Conservation (phyloP, 345 rosid species). For the Rhodamnia argentea region DNA sequence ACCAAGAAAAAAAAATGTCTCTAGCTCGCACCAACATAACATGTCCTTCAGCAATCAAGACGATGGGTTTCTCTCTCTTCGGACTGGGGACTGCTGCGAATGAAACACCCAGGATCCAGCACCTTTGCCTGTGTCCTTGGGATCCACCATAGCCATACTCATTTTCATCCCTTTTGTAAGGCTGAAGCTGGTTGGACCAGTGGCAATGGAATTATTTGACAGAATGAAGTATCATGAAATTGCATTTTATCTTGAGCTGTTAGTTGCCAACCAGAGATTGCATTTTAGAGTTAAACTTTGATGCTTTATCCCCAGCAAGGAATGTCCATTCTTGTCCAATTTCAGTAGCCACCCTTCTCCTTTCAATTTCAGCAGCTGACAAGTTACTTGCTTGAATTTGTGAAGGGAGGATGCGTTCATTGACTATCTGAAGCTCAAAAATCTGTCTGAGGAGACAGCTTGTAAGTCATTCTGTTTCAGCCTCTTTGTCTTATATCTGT, state of each 20-base stretch:
- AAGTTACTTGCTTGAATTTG: slow-evolving; percentile 3
- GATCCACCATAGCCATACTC: not conserved
- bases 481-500: not conserved
- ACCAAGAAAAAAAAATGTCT: not conserved
- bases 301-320: not conserved
- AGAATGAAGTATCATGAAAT: not conserved
- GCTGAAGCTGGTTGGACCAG: not conserved
- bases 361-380: not conserved
- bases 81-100: not conserved
- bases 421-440: slow-evolving; percentile 32
- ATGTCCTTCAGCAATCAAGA: not conserved
- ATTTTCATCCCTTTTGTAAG: not conserved
- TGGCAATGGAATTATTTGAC: not conserved
- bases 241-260: not conserved
- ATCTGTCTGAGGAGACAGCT: slow-evolving; percentile 45
- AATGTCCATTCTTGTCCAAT: not conserved
- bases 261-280: not conserved
- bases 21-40: not conserved
- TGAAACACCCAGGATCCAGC: not conserved
- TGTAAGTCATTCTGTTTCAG: slow-evolving; percentile 34
- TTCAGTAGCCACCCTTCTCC: not conserved
- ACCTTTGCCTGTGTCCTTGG: not conserved
- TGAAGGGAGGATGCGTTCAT: slow-evolving; percentile 53
- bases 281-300: not conserved
- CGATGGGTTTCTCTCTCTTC: not conserved